A percentile compares a stretch with the other conserved stretches of the same genome.
phyloP scores from a whole-genome alignment of 257 asterid genomes.

The Capsicum pubescens region DNA sequence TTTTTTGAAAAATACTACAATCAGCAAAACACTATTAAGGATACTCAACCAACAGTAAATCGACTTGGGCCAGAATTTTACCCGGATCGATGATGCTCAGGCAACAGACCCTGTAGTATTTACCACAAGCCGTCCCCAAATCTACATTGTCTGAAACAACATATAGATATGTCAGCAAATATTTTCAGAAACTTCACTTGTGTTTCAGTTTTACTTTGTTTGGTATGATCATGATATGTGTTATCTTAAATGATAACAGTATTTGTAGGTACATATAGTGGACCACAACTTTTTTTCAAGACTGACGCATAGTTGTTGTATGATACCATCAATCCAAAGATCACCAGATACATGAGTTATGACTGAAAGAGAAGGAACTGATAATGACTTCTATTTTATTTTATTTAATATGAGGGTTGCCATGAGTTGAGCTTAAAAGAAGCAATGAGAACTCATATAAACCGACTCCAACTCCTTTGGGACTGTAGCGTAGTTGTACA shows the following conservation, averaged over 20 bases:
- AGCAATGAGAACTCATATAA: neutral
- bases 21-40: neutral
- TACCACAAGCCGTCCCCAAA: conserved; percentile 81
- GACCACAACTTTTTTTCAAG: neutral
- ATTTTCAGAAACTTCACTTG: neutral
- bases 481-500: too few relatives aligned
- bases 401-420: neutral
- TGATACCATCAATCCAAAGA: neutral
- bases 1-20: neutral
- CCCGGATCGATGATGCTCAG: conserved; percentile 81
- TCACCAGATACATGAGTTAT: neutral
- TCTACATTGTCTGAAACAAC: conserved; percentile 65
- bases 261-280: too few relatives aligned
- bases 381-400: neutral
- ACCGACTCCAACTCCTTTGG: neutral
- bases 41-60: neutral
- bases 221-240: too few relatives aligned
- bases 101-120: conserved; percentile 73
- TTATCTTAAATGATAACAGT: neutral
- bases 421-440: too few relatives aligned
- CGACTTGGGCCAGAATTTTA: conserved; percentile 7
- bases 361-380: too few relatives aligned
- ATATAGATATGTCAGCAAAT: neutral
- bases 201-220: too few relatives aligned
- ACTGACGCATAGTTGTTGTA: neutral